phyloP scores from a whole-genome alignment of 305 asterid species.

The Ilex paraguariensis region DNA sequence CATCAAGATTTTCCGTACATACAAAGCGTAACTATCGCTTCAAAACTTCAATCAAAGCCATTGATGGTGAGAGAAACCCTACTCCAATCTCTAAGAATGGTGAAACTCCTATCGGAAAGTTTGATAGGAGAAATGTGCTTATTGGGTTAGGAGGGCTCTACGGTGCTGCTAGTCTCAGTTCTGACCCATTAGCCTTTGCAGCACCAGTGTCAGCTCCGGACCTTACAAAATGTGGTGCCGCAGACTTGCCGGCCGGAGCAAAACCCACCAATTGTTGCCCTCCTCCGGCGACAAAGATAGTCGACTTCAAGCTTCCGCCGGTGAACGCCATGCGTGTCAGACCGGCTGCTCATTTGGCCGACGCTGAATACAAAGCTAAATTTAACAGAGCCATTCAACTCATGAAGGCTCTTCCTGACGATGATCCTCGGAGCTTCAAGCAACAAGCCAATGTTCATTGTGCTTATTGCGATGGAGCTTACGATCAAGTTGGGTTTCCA shows the following conservation, averaged over 20 bases:
- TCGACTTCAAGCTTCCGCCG: constrained; percentile 35
- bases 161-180: constrained; percentile 35
- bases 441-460: constrained; percentile 82
- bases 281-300: constrained; percentile 19
- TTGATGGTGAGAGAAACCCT: constrained; percentile 10
- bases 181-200: constrained; percentile 34
- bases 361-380: constrained; percentile 43
- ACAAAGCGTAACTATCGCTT: constrained; percentile 20
- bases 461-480: constrained; percentile 82
- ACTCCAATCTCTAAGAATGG: constrained; percentile 3
- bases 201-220: constrained; percentile 44
- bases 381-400: constrained; percentile 45
- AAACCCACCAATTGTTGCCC: constrained; percentile 53
- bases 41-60: constrained; percentile 25
- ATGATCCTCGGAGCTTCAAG: constrained; percentile 73
- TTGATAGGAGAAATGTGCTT: constrained; percentile 50
- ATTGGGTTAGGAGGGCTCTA: constrained; percentile 58
- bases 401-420: constrained; percentile 65
- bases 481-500: constrained; percentile 70
- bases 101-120: constrained; percentile 8
- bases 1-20: constrained; percentile 18
- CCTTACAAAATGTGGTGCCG: constrained; percentile 36
- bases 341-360: constrained; percentile 56
- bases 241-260: constrained; percentile 19
- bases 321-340: constrained; percentile 15